Conservation (phyloP, 176 grass and related monocot species). For the Triticum urartu region DNA sequence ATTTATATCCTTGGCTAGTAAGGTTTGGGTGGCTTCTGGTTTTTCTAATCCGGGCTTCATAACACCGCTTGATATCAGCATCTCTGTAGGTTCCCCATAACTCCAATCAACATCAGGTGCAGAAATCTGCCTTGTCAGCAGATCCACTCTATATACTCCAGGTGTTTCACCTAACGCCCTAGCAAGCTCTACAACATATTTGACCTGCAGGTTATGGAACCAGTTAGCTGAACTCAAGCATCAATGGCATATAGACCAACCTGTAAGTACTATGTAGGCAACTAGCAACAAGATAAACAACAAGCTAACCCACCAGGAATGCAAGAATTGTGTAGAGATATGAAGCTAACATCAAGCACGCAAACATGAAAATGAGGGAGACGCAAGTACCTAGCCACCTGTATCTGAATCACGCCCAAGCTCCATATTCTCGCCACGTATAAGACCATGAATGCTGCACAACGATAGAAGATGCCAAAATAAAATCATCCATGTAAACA, state of each 20-base stretch:
- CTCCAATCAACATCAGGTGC: conserved; percentile 73
- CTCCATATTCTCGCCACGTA: conserved; percentile 92
- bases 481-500: neutral
- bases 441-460: conserved; percentile 79
- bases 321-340: neutral
- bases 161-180: conserved; percentile 71
- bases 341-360: neutral
- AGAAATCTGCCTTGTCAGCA: conserved; percentile 68
- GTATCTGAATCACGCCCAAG: conserved; percentile 86
- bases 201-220: conserved; percentile 50
- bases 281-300: conserved; percentile 5
- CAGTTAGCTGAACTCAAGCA: conserved; percentile 27
- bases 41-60: too few relatives aligned
- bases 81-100: conserved; percentile 79
- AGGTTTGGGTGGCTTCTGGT: too few relatives aligned
- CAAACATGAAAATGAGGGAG: neutral
- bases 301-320: neutral
- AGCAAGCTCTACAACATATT: conserved; percentile 88
- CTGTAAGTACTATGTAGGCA: neutral
- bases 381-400: conserved; percentile 59
- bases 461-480: conserved; percentile 27
- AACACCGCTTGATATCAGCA: conserved; percentile 27
- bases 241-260: conserved; percentile 2
- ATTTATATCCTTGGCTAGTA: too few relatives aligned
- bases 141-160: conserved; percentile 76